phyloP scores from a whole-genome alignment of 2,329 filamentous ascomycete genomes.

The Escovopsis sp. region DNA sequence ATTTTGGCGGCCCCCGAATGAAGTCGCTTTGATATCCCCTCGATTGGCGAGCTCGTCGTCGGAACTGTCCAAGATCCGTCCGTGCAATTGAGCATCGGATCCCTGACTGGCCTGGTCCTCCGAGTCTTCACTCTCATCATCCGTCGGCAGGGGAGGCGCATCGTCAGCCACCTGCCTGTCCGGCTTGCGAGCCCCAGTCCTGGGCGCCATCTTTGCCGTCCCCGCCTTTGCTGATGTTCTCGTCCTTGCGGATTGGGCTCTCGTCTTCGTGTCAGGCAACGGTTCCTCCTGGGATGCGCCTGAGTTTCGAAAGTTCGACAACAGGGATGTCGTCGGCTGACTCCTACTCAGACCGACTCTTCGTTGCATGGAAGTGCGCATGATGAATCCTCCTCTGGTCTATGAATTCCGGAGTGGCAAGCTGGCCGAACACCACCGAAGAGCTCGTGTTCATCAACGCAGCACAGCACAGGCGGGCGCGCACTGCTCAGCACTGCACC shows the following conservation, averaged over 20 bases:
- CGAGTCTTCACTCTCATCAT: slow-evolving; percentile 10
- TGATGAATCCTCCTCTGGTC: not conserved
- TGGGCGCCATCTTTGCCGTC: not conserved
- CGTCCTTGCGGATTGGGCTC: not conserved
- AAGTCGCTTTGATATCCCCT: slow-evolving; percentile 20
- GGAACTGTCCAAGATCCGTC: slow-evolving; percentile 11
- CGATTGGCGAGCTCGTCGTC: slow-evolving; percentile 13
- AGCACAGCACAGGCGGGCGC: too few relatives aligned
- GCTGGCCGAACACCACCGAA: too few relatives aligned
- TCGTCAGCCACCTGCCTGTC: not conserved
- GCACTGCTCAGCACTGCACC: too few relatives aligned
- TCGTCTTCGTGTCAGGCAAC: not conserved
- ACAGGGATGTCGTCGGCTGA: slow-evolving; percentile 8
- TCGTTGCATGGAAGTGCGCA: not conserved
- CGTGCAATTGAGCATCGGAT: not conserved
- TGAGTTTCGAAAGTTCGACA: slow-evolving; percentile 1
- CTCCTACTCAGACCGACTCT: slow-evolving; percentile 11
- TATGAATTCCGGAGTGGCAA: too few relatives aligned
- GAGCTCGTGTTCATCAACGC: too few relatives aligned
- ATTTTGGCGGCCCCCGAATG: slow-evolving; percentile 11
- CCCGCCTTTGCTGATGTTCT: not conserved
- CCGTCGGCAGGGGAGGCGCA: slow-evolving; percentile 1
- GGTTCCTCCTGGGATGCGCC: not conserved
- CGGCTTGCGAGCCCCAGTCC: too few relatives aligned
- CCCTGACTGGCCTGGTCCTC: not conserved